Conservation (phyloP, 306 rosid genomes). For the Adenanthera pavonina region DNA sequence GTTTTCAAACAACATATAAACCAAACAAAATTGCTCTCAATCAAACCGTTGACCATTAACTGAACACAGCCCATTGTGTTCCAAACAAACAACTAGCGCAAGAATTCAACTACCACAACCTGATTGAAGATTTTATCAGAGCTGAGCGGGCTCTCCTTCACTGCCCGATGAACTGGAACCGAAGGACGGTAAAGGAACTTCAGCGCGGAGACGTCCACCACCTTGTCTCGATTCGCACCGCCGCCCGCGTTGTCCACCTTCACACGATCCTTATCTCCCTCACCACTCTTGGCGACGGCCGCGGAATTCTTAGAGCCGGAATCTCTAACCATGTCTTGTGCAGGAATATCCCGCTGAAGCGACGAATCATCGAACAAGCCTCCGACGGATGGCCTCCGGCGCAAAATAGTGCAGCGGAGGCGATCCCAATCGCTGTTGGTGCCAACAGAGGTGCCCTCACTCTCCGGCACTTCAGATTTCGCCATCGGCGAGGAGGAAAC, state of each 20-base stretch:
- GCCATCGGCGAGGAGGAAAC: constrained; percentile 54
- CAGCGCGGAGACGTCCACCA: constrained; percentile 31
- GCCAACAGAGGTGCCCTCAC: constrained; percentile 25
- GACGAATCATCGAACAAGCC: constrained; percentile 40
- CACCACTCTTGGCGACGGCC: constrained; percentile 23
- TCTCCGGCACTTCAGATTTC: constrained; percentile 53
- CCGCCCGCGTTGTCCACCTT: constrained; percentile 25
- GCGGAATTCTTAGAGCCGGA: constrained; percentile 43
- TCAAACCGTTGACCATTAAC: not conserved
- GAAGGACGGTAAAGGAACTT: constrained; percentile 70
- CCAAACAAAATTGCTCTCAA: not conserved
- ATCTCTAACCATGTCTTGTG: constrained; percentile 41
- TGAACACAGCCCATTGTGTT: not conserved
- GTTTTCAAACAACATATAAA: not conserved
- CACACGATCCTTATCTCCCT: constrained; percentile 40
- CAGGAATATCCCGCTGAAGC: constrained; percentile 43
- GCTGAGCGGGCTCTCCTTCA: constrained; percentile 92
- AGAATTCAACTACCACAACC: constrained; percentile 46
- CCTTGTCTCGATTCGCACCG: constrained; percentile 37
- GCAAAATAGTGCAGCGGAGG: constrained; percentile 44
- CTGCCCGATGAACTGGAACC: constrained; percentile 76
- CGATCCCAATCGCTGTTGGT: constrained; percentile 39
- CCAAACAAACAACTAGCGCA: not conserved
- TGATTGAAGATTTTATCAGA: constrained; percentile 85
- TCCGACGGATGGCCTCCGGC: constrained; percentile 52